Evolutionary conservation across 352 stramenopile genomes (phyloP).

Genomic region (Globisporangium splendens): DNA sequence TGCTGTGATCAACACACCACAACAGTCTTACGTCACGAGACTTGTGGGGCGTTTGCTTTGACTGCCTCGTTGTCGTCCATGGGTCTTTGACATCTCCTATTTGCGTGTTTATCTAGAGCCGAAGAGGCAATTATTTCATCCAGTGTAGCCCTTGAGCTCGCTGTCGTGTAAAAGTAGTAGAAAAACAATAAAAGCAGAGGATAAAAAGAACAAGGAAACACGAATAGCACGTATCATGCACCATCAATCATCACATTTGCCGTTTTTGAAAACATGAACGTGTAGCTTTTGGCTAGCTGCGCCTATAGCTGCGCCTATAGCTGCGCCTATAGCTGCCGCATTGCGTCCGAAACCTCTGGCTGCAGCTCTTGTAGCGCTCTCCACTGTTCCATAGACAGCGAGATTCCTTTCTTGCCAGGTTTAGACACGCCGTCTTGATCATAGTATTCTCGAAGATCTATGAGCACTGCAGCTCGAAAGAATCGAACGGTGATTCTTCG

Average conservation of each 20-base stretch:
- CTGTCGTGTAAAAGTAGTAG: not conserved
- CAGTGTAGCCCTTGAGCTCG: not conserved
- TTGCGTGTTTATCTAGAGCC: not conserved
- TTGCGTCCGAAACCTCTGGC: slow-evolving; percentile 31
- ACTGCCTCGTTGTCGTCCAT: too few relatives aligned
- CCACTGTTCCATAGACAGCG: slow-evolving; percentile 71
- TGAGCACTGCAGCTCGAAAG: slow-evolving; percentile 44
- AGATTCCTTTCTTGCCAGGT: slow-evolving; percentile 79
- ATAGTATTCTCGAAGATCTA: slow-evolving; percentile 78
- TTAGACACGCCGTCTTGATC: slow-evolving; percentile 47
- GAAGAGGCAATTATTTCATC: not conserved
- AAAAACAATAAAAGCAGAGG: not conserved
- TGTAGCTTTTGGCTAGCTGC: too few relatives aligned
- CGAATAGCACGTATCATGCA: not conserved
- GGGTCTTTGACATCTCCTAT: not conserved
- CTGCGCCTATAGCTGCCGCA: slow-evolving; percentile 18
- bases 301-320: slow-evolving; percentile 22
- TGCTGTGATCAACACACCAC: slow-evolving; percentile 21
- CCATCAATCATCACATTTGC: too few relatives aligned
- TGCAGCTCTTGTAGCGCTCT: slow-evolving; percentile 28
- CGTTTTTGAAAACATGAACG: too few relatives aligned
- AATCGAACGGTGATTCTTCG: slow-evolving; percentile 43
- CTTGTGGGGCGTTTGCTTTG: too few relatives aligned
- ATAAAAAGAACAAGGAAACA: not conserved
- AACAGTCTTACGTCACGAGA: too few relatives aligned